These are phyloP conservation scores for Starmerella geochares DNA, from an alignment of 805 yeast genomes.

Conservation along the genomic window DNA sequence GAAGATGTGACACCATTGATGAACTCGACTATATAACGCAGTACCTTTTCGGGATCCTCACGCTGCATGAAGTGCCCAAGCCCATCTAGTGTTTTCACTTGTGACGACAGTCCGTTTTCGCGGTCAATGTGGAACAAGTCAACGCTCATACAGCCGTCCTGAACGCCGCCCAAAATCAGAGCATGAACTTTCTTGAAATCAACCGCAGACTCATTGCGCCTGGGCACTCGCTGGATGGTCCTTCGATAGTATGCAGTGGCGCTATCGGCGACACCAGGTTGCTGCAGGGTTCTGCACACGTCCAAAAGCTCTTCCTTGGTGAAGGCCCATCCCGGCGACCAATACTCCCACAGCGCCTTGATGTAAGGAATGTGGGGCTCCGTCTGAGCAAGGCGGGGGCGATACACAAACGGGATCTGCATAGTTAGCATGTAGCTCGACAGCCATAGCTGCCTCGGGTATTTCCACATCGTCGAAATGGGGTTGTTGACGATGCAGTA, in stretches of 20 bases:
- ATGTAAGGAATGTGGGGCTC: constrained; percentile 14
- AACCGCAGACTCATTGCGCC: constrained; percentile 12
- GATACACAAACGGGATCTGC: constrained; percentile 24
- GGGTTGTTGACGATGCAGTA: constrained; percentile 18
- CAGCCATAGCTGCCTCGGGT: constrained; percentile 24
- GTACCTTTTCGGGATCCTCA: constrained; percentile 24
- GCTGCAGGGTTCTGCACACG: constrained; percentile 21
- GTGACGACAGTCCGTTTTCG: neutral
- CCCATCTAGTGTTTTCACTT: constrained; percentile 18
- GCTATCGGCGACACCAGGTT: constrained; percentile 24
- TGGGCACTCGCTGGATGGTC: constrained; percentile 3
- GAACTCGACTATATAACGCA: constrained; percentile 14
- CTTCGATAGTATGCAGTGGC: constrained; percentile 27
- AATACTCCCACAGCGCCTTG: constrained; percentile 23
- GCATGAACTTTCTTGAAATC: constrained; percentile 20
- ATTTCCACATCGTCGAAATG: neutral
- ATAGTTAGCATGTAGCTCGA: constrained; percentile 28
- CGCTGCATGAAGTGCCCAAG: constrained; percentile 29
- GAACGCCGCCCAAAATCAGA: constrained; percentile 23
- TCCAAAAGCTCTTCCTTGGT: constrained; percentile 17
- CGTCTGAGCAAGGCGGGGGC: constrained; percentile 13
- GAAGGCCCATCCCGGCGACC: constrained; percentile 26
- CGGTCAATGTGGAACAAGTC: neutral
- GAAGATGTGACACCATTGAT: neutral
- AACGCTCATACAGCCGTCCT: constrained; percentile 25